Percentiles rank a stretch among this genome's conserved stretches.
phyloP scores from a whole-genome alignment of 306 rosid species.

The Acacia melanoxylon region DNA sequence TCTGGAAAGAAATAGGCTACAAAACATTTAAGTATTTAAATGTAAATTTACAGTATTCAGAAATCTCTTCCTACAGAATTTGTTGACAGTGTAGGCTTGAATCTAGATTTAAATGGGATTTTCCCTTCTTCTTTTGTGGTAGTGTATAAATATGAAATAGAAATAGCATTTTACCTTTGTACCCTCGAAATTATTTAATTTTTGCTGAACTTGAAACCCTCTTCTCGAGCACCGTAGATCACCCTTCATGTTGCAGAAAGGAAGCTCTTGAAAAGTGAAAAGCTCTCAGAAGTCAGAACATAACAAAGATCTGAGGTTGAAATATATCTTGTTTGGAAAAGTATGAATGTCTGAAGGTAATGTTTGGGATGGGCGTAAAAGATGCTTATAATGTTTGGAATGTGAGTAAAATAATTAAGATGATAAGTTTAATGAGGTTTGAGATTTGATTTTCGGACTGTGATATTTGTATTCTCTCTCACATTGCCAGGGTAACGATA shows the following conservation, averaged over 20 bases:
- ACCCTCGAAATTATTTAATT: neutral
- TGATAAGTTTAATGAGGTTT: neutral
- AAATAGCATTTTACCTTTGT: neutral
- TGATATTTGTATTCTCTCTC: neutral
- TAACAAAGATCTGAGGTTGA: neutral
- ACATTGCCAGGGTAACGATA: neutral
- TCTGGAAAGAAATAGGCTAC: too few species aligned
- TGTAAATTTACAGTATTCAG: too few species aligned
- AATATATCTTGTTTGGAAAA: neutral
- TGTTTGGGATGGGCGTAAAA: constrained; percentile 1
- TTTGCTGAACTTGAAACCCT: neutral
- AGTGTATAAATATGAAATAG: neutral
- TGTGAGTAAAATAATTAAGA: neutral
- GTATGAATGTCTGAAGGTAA: neutral
- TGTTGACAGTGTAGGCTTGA: too few species aligned
- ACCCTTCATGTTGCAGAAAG: neutral
- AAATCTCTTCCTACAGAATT: too few species aligned
- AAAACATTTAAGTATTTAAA: too few species aligned
- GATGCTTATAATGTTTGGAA: neutral
- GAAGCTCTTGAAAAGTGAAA: neutral
- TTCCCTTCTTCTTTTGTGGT: too few species aligned
- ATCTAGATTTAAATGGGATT: too few species aligned
- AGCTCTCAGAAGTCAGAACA: neutral
- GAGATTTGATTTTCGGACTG: neutral
- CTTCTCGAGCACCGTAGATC: neutral